These are phyloP conservation scores for Kwoniella botswanensis DNA, from an alignment of 768 basidiomycete species.

Conservation along the genomic window DNA sequence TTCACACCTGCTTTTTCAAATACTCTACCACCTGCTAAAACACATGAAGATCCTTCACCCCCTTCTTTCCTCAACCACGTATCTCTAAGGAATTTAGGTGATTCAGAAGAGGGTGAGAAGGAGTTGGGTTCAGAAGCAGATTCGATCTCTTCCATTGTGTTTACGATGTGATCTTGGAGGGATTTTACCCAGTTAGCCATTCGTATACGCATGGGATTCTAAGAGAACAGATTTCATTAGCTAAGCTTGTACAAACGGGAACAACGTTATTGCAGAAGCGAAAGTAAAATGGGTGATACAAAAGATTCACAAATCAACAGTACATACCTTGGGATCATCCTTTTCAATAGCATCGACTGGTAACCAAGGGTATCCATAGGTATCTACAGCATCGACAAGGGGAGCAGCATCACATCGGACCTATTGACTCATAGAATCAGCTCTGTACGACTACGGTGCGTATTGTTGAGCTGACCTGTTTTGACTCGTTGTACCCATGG, in stretches of 20 bases:
- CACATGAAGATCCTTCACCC: conserved; percentile 79
- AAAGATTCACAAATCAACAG: neutral
- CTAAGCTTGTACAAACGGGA: neutral
- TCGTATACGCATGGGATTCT: conserved; percentile 71
- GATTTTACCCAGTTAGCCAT: conserved; percentile 75
- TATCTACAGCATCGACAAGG: conserved; percentile 35
- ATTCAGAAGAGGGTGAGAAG: conserved; percentile 21
- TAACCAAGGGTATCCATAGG: conserved; percentile 39
- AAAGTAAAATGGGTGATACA: no score
- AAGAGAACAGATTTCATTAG: neutral
- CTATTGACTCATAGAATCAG: neutral
- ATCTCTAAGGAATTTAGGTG: conserved; percentile 73
- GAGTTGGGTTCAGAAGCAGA: conserved; percentile 63
- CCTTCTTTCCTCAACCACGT: conserved; percentile 68
- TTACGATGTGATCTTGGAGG: conserved; percentile 81
- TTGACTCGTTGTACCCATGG: conserved; percentile 8
- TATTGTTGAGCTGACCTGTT: conserved; percentile 9
- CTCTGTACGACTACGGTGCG: neutral
- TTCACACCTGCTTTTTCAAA: conserved; percentile 98
- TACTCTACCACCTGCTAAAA: conserved; percentile 67
- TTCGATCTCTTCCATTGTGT: conserved; percentile 77
- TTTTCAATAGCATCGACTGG: conserved; percentile 51
- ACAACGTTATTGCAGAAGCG: neutral
- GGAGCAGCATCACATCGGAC: conserved; percentile 46
- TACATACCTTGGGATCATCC: conserved; percentile 52